Percentiles rank a stretch among this genome's conserved stretches.
Conservation (phyloP, 78 protist species). For the Dictyostelium firmibasis region DNA sequence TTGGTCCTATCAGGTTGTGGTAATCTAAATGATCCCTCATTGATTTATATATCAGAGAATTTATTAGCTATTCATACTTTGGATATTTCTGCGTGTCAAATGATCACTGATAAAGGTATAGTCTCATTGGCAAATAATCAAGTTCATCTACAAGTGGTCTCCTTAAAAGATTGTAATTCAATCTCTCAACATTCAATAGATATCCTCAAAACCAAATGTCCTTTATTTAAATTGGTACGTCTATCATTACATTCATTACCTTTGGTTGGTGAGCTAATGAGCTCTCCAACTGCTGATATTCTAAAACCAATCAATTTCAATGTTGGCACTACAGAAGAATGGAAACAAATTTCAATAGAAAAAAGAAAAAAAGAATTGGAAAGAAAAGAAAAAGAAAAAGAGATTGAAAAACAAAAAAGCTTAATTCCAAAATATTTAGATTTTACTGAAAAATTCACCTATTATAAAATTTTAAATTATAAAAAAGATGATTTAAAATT, state of each 20-base stretch:
- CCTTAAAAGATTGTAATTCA: conserved; percentile 37
- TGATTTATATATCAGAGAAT: conserved; percentile 46
- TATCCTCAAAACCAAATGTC: conserved; percentile 22
- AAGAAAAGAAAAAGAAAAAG: not conserved
- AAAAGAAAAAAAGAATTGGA: not conserved
- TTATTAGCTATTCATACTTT: not conserved
- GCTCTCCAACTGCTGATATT: not conserved
- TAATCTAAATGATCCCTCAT: conserved; percentile 21
- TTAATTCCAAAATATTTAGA: not conserved
- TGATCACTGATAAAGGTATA: conserved; percentile 55
- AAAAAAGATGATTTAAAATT: not conserved
- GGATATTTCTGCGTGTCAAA: conserved; percentile 5
- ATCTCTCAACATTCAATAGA: conserved; percentile 44
- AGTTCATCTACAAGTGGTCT: conserved; percentile 16
- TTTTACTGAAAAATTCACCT: not conserved
- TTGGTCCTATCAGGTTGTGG: conserved; percentile 24
- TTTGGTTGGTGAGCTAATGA: conserved; percentile 37
- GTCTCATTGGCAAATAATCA: conserved; percentile 15
- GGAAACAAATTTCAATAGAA: not conserved
- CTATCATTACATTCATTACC: conserved; percentile 61
- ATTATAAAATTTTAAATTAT: not conserved
- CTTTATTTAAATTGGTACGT: conserved; percentile 32
- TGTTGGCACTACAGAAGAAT: not conserved
- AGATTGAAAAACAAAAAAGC: not conserved
- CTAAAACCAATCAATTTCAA: conserved; percentile 37